phyloP scores from a whole-genome alignment of 2,329 filamentous ascomycete species.

The Epichloe sp. region DNA sequence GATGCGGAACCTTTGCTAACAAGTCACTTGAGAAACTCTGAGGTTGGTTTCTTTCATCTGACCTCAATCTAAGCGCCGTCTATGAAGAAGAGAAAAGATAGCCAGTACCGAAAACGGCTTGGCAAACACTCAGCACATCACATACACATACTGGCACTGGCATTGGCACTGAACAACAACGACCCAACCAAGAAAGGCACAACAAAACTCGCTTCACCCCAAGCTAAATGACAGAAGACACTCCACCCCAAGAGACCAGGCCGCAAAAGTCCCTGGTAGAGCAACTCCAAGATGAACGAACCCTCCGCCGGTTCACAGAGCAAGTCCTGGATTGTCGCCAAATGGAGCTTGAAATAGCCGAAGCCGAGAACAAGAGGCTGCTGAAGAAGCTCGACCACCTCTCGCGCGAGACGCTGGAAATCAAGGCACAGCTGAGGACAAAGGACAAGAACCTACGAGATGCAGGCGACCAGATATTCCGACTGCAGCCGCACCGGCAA shows the following conservation, averaged over 20 bases:
- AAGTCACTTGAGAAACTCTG: too few species aligned
- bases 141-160: too few species aligned
- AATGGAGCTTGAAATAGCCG: conserved; percentile 19
- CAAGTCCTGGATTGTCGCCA: conserved; percentile 24
- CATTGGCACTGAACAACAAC: too few species aligned
- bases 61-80: too few species aligned
- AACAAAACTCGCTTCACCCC: neutral
- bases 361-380: conserved; percentile 17
- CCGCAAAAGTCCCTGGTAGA: conserved; percentile 10
- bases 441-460: conserved; percentile 18
- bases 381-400: conserved; percentile 17
- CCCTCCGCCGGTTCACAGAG: conserved; percentile 23
- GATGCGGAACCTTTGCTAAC: neutral
- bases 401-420: conserved; percentile 16
- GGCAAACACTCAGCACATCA: too few species aligned
- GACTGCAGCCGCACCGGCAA: conserved; percentile 18
- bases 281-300: conserved; percentile 18
- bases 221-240: neutral
- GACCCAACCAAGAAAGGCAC: too few species aligned
- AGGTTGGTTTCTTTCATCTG: too few species aligned
- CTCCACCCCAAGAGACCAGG: neutral
- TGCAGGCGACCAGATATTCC: conserved; percentile 19
- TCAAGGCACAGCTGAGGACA: conserved; percentile 16
- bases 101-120: too few species aligned
- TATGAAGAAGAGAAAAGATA: too few species aligned